Base-by-base conservation (phyloP, 495 filamentous ascomycete genomes). In the Parathielavia appendiculata region DNA sequence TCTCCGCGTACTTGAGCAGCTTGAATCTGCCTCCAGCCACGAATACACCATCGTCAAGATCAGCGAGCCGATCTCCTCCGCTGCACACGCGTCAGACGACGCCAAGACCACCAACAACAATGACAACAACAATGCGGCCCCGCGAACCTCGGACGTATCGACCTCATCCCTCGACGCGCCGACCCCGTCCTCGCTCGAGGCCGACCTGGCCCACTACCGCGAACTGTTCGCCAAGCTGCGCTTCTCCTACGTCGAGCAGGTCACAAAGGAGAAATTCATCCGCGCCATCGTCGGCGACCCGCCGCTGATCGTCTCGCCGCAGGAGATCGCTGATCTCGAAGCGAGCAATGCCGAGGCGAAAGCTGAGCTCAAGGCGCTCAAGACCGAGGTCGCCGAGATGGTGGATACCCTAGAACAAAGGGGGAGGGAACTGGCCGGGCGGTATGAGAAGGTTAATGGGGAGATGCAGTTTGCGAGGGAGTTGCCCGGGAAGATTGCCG, bases 201-300 rank as follows among this genome's bases (percentile, higher is more conserved):
- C 89, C 30, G 91, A 96, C 69, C 76, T 96, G n/a, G 76, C 81
- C 51, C 91, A 96, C 70, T 96, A 96, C 73, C 88, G 87, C 64
- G 93, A 97, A 75, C 83, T 97, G 32, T 97, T 97, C 73, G 87
- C 90, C 43, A 97, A 97, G 74, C 82, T 98, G 30, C 90, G 91
- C 68, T 97, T 97, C 77, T 95, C 89, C 63, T 97, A 90, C 72
- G 81, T 90, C 58, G 87, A 90, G 69, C 87, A 90, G 71, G 83
- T 88, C 38, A 89, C 87, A 45, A 90, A 90, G 66, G 87, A 91
- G 66, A 88, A 88, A 60, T 89, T 89, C 69, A 84, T 90, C 36
- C 84, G 85, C 58, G 79, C 83, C 56, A 86, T 89, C 58, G 90
- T 92, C 17, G 88, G 87, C 62, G 90, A 97, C 55, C 89, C 91